Evolutionary conservation across 2,329 filamentous ascomycete genomes (phyloP).

Genomic region (Penicillium sp.): DNA sequence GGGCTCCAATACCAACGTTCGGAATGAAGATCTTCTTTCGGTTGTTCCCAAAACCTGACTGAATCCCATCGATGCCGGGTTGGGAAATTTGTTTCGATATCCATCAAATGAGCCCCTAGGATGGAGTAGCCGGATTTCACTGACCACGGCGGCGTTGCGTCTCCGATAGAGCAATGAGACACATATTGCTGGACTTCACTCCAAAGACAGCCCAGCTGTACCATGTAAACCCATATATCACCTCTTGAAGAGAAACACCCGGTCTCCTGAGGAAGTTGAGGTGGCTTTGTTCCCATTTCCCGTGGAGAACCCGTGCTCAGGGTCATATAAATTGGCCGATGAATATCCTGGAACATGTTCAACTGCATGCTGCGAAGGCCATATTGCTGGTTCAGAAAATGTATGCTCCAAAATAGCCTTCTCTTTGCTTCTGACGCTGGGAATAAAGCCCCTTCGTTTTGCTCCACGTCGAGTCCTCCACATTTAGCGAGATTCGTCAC

Average conservation of each 20-base stretch:
- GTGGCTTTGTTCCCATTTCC: conserved; percentile 40
- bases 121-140: conserved; percentile 56
- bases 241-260: conserved; percentile 46
- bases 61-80: conserved; percentile 57
- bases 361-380: conserved; percentile 51
- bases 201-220: conserved; percentile 57
- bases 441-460: conserved; percentile 41
- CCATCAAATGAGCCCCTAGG: conserved; percentile 56
- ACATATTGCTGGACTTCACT: conserved; percentile 51
- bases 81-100: conserved; percentile 49
- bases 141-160: conserved; percentile 55
- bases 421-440: conserved; percentile 49
- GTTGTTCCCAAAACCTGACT: conserved; percentile 56
- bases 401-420: conserved; percentile 56
- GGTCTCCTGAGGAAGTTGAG: conserved; percentile 51
- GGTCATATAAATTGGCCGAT: conserved; percentile 36
- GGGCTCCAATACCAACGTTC: conserved; percentile 35
- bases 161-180: conserved; percentile 52
- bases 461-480: conserved; percentile 52
- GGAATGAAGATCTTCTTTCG: conserved; percentile 47
- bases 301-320: conserved; percentile 22
- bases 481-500: conserved; percentile 55
- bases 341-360: conserved; percentile 47
- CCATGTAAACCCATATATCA: conserved; percentile 56
- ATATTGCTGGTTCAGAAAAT: conserved; percentile 56